Evolutionary conservation across 2,329 filamentous ascomycete genomes (phyloP), one percentile per base, ranked within the genome.

Genomic region (Phyllosticta citriasiana): DNA sequence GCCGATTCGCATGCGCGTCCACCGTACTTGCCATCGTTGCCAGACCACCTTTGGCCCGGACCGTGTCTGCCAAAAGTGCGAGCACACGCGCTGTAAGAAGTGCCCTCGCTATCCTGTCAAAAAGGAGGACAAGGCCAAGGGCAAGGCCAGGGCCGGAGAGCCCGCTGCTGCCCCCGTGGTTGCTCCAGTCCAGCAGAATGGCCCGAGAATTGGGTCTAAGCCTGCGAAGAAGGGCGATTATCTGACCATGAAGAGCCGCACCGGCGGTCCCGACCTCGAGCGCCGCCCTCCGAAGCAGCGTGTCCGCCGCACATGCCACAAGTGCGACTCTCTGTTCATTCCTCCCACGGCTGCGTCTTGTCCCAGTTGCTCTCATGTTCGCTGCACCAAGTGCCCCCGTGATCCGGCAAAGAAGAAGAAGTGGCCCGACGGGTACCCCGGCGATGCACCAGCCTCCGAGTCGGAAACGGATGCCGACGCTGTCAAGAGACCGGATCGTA

Each of bases 21-120:
- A 89, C 72, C 84, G 87, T 66, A 86, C 83, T 64, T 97, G 92
- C 74, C 92, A 96, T 75, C 81, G 84, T 66, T 97, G 92, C 77
- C 83, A 86, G 62, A 84, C 87, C 14, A 82, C 83, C 25, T 96
- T 93, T 72, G 86, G 88, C 61, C 74, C 82, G 22, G 83, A 87
- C 68, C 91, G 87, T 75, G 80, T 87, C 63, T 96, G 92, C 74
- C 74, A 81, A 65, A 84, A 83, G 66, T 97, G 92, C 77, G 82
- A 88, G 67, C 92, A 97, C 75, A 79, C 79, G 55, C 84, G 89
- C 66, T 97, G 92, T 82, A 88, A 84, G 70, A 85, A 88, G 69
- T 97, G 92, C 72, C 83, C 85, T 27, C 85, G 89, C 60, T 84
- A 88, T 68, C 91, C 91, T 35, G 78, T 82, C 59, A 85, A 86